phyloP scores from a whole-genome alignment of 1,284 basidiomycete species.

The Boletus sp. region DNA sequence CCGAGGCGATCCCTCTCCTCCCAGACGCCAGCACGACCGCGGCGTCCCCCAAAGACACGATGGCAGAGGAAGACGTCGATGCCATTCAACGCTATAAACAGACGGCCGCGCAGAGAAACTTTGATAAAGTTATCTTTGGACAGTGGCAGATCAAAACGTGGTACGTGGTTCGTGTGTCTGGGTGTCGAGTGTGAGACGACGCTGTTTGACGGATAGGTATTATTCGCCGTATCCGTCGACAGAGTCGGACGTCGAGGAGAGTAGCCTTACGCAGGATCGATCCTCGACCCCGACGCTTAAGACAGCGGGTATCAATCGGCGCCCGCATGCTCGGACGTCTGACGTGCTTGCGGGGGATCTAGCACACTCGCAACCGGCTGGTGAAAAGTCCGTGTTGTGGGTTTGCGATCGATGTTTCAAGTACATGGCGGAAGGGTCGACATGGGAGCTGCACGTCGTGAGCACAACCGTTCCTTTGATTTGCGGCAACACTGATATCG shows the following conservation, averaged over 20 bases:
- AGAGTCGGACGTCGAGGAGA: slow-evolving; percentile 63
- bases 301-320: slow-evolving; percentile 53
- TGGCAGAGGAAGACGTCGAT: slow-evolving; percentile 73
- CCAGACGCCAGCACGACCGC: slow-evolving; percentile 7
- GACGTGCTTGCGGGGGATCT: slow-evolving; percentile 71
- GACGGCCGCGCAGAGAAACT: slow-evolving; percentile 72
- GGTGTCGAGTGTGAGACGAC: neutral
- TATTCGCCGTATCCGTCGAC: slow-evolving; percentile 85
- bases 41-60: slow-evolving; percentile 16
- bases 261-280: slow-evolving; percentile 15
- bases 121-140: slow-evolving; percentile 77
- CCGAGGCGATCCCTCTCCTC: slow-evolving; percentile 7
- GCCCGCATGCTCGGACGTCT: slow-evolving; percentile 68
- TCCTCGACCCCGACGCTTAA: slow-evolving; percentile 37
- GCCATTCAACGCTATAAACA: slow-evolving; percentile 62
- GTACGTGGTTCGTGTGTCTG: slow-evolving; percentile 45
- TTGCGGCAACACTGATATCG: slow-evolving; percentile 1
- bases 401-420: slow-evolving; percentile 97
- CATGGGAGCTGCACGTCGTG: slow-evolving; percentile 79
- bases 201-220: slow-evolving; percentile 64
- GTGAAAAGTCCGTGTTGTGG: slow-evolving; percentile 65
- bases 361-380: slow-evolving; percentile 50
- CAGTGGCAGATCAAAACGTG: slow-evolving; percentile 80
- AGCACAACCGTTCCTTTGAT: slow-evolving; percentile 35
- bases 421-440: slow-evolving; percentile 81